These are phyloP conservation scores for Venturia oleaginea DNA, from an alignment of 2,329 filamentous ascomycete species.

Conservation along the genomic window DNA sequence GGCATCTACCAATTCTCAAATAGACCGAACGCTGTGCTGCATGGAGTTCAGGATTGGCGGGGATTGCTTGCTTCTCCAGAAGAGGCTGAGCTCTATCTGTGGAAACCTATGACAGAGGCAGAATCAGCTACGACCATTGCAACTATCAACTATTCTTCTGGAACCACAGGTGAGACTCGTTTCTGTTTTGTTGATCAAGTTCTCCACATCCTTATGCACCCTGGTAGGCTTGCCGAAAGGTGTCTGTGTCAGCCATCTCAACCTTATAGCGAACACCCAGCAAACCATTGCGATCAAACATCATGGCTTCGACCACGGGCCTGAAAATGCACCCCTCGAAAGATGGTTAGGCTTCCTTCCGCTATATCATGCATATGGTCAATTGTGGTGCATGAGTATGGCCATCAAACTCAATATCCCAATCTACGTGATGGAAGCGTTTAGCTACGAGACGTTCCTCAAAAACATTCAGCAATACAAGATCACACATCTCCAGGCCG, in stretches of 20 bases:
- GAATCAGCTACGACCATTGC: conserved; percentile 26
- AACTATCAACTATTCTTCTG: conserved; percentile 44
- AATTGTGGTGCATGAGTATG: conserved; percentile 32
- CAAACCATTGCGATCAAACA: conserved; percentile 42
- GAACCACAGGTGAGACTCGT: conserved; percentile 34
- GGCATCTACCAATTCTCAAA: conserved; percentile 28
- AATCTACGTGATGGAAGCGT: conserved; percentile 33
- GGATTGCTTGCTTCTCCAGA: conserved; percentile 21
- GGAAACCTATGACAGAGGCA: conserved; percentile 21
- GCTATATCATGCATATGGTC: conserved; percentile 39
- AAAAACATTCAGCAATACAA: conserved; percentile 28
- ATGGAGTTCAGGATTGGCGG: conserved; percentile 26
- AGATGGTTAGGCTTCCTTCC: conserved; percentile 40
- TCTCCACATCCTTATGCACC: neutral
- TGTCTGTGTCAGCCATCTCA: conserved; percentile 41
- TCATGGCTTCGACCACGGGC: conserved; percentile 31
- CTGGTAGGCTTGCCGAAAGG: conserved; percentile 38
- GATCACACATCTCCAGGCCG: conserved; percentile 32
- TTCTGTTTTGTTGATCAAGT: neutral
- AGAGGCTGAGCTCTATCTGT: conserved; percentile 23
- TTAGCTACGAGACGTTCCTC: conserved; percentile 33
- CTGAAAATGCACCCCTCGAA: conserved; percentile 34
- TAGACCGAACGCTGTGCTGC: conserved; percentile 18
- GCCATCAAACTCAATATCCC: conserved; percentile 39
- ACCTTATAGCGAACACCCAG: conserved; percentile 41